Evolutionary conservation across 257 asterid species (phyloP).

Genomic region (Datura wrightii): DNA sequence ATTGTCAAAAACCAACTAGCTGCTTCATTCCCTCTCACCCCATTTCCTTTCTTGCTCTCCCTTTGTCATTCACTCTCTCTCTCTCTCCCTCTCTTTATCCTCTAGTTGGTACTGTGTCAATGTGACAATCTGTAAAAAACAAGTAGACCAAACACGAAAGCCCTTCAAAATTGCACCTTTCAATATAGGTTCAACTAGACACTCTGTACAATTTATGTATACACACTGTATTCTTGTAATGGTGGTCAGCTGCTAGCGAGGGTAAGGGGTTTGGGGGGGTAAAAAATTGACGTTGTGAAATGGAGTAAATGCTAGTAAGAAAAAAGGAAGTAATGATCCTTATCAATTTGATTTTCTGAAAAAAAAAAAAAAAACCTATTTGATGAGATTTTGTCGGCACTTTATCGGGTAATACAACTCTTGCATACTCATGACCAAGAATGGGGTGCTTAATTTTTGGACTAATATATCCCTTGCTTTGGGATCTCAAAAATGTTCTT

Average conservation of each 20-base stretch:
- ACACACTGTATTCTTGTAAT: not conserved
- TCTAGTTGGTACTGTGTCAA: constrained; percentile 48
- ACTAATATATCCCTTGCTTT: constrained; percentile 35
- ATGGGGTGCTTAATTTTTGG: constrained; percentile 25
- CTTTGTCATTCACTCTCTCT: constrained; percentile 28
- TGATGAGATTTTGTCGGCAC: constrained; percentile 41
- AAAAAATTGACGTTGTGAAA: constrained; percentile 19
- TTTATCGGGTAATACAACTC: constrained; percentile 43
- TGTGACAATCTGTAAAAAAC: constrained; percentile 44
- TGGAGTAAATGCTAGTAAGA: constrained; percentile 6
- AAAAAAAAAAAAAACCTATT: not conserved
- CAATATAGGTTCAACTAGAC: not conserved
- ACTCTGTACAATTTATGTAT: not conserved
- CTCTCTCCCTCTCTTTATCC: constrained; percentile 24
- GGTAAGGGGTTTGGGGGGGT: not conserved
- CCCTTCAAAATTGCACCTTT: constrained; percentile 27
- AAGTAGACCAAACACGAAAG: constrained; percentile 27
- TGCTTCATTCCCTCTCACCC: constrained; percentile 56
- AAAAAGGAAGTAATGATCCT: constrained; percentile 14
- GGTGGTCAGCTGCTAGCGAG: not conserved
- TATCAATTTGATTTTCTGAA: not conserved
- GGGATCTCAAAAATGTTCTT: constrained; percentile 37
- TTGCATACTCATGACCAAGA: constrained; percentile 36
- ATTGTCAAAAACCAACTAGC: constrained; percentile 56
- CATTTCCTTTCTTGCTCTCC: constrained; percentile 44